phyloP scores from a whole-genome alignment of 495 filamentous ascomycete species.

The Glarea lozoyensis region DNA sequence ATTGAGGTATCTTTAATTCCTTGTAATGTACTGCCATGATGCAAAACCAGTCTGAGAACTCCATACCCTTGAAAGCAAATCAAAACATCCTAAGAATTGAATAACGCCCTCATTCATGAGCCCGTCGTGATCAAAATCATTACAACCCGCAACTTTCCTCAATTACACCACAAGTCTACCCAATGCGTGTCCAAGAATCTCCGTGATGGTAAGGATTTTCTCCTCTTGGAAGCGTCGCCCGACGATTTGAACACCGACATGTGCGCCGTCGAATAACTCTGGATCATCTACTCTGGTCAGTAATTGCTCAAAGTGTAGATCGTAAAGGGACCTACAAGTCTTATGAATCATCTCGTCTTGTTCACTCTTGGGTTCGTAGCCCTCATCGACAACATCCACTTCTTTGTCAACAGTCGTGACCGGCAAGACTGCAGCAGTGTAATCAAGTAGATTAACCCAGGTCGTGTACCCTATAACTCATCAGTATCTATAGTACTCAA shows the following conservation, averaged over 20 bases:
- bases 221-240: slow-evolving; percentile 39
- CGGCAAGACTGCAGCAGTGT: slow-evolving; percentile 51
- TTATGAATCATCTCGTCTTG: slow-evolving; percentile 24
- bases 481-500: slow-evolving; percentile 8
- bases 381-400: slow-evolving; percentile 13
- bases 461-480: slow-evolving; percentile 6
- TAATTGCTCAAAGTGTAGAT: background rate
- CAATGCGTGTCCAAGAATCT: slow-evolving; percentile 15
- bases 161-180: too few species aligned
- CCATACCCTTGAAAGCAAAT: too few species aligned
- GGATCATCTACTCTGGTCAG: slow-evolving; percentile 26
- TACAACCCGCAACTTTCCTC: too few species aligned
- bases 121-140: too few species aligned
- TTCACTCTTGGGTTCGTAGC: slow-evolving; percentile 29
- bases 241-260: slow-evolving; percentile 38
- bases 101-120: too few species aligned
- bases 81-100: too few species aligned
- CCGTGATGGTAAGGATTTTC: slow-evolving; percentile 31
- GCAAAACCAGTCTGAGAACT: too few species aligned
- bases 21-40: too few species aligned
- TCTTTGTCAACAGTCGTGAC: slow-evolving; percentile 29
- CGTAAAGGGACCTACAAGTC: slow-evolving; percentile 8
- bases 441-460: slow-evolving; percentile 61
- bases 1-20: too few species aligned
- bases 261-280: slow-evolving; percentile 37